Evolutionary conservation across 2,329 filamentous ascomycete genomes (phyloP).

Genomic region (Sporothrix pseudoabietina): DNA sequence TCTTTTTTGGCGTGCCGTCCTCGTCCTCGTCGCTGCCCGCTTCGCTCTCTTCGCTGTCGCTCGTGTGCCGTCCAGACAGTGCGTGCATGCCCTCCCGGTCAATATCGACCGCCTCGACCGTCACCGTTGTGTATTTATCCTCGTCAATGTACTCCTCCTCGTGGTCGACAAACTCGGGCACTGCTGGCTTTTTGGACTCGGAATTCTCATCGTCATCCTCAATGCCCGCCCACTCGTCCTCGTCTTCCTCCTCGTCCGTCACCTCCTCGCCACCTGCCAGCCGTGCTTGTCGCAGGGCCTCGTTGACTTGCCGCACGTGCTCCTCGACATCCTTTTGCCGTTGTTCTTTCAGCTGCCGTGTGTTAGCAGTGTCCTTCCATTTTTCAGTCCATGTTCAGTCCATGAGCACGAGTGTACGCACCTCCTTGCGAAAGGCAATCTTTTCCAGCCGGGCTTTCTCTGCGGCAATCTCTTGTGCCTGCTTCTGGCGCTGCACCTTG

Average conservation of each 20-base stretch:
- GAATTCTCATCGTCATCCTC: slow-evolving; percentile 46
- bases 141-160: slow-evolving; percentile 97
- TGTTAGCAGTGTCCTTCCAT: neutral
- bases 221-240: slow-evolving; percentile 64
- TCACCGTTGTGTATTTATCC: slow-evolving; percentile 93
- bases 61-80: slow-evolving; percentile 44
- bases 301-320: slow-evolving; percentile 77
- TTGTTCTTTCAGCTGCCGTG: slow-evolving; percentile 73
- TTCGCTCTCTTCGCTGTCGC: slow-evolving; percentile 35
- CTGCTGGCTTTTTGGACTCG: slow-evolving; percentile 38
- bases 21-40: slow-evolving; percentile 45
- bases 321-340: slow-evolving; percentile 78
- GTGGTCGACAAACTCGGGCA: slow-evolving; percentile 63
- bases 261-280: slow-evolving; percentile 48
- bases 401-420: slow-evolving; percentile 21
- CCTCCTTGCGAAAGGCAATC: slow-evolving; percentile 73
- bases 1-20: slow-evolving; percentile 41
- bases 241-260: slow-evolving; percentile 51
- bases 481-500: slow-evolving; percentile 80
- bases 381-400: neutral
- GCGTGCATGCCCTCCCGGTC: slow-evolving; percentile 72
- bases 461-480: slow-evolving; percentile 78
- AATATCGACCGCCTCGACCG: slow-evolving; percentile 83
- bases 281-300: slow-evolving; percentile 65
- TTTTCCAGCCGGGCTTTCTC: slow-evolving; percentile 78